Evolutionary conservation across 2,329 filamentous ascomycete genomes (phyloP).

Genomic region (Diaporthe sp.): DNA sequence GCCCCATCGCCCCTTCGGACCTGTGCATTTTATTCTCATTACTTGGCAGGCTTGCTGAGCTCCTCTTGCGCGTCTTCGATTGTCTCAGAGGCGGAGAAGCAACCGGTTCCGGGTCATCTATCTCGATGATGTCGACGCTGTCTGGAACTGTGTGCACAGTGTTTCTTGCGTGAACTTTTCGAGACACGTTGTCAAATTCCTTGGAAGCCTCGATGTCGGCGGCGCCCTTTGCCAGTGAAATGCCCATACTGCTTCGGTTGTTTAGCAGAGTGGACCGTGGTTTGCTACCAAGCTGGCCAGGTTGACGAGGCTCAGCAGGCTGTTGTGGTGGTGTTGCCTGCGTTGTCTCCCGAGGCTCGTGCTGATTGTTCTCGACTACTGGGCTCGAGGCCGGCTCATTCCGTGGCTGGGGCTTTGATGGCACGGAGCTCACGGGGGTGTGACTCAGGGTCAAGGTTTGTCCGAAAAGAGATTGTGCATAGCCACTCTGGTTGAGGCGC

Average conservation of each 20-base stretch:
- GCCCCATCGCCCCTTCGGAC: background rate
- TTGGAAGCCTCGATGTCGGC: background rate
- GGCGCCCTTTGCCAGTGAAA: background rate
- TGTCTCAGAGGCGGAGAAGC: background rate
- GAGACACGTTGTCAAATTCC: background rate
- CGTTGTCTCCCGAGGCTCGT: background rate
- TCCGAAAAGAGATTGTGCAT: constrained; percentile 65
- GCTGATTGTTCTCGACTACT: background rate
- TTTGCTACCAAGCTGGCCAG: background rate
- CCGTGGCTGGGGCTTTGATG: constrained; percentile 42
- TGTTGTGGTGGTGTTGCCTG: background rate
- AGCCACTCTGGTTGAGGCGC: constrained; percentile 50
- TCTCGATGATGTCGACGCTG: constrained; percentile 34
- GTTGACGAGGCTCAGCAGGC: background rate
- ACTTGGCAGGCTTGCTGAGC: background rate
- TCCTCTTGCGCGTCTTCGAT: background rate
- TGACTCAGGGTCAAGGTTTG: constrained; percentile 58
- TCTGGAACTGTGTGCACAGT: background rate
- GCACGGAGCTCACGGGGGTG: constrained; percentile 50
- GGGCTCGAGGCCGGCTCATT: constrained; percentile 26
- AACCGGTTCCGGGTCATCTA: constrained; percentile 27
- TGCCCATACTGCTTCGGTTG: background rate
- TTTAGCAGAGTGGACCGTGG: background rate
- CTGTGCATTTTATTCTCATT: background rate
- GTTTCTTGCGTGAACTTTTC: background rate